Percentiles rank a stretch among this genome's conserved stretches.
These are phyloP conservation scores for Clavaria fumosa DNA, from an alignment of 768 basidiomycete genomes.

Conservation along the genomic window DNA sequence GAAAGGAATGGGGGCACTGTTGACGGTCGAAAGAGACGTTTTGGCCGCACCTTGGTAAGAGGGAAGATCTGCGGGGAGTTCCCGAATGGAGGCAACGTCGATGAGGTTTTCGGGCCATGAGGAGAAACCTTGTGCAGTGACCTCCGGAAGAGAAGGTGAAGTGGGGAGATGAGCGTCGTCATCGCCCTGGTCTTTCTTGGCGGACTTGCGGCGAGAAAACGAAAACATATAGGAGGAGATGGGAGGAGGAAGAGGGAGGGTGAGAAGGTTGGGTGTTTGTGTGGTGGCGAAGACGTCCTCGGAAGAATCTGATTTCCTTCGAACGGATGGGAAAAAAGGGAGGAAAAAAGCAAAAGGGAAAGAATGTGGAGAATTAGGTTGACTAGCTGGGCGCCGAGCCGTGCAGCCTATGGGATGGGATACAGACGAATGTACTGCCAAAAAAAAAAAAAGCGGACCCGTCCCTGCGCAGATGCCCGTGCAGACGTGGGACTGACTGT, in stretches of 20 bases:
- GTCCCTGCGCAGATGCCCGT: no score
- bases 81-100: slow-evolving; percentile 49
- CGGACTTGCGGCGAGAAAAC: slow-evolving; percentile 55
- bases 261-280: slow-evolving; percentile 4
- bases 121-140: slow-evolving; percentile 58
- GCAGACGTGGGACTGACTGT: no score
- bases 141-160: slow-evolving; percentile 72
- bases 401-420: background rate
- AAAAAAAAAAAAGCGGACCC: background rate
- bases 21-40: slow-evolving; percentile 43
- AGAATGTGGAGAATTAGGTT: slow-evolving; percentile 11
- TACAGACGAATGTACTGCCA: background rate
- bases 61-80: slow-evolving; percentile 24
- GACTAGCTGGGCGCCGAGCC: background rate
- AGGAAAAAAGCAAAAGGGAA: no score
- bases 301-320: no score
- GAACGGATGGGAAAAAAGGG: no score
- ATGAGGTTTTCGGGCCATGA: slow-evolving; percentile 82
- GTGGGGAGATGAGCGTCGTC: slow-evolving; percentile 38
- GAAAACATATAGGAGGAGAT: slow-evolving; percentile 43
- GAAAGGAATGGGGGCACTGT: slow-evolving; percentile 49
- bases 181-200: slow-evolving; percentile 28
- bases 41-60: slow-evolving; percentile 50
- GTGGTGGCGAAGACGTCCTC: no score
- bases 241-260: slow-evolving; percentile 8